Conservation (phyloP, 2,329 filamentous ascomycete genomes). For the Pyrenochaeta sp. region DNA sequence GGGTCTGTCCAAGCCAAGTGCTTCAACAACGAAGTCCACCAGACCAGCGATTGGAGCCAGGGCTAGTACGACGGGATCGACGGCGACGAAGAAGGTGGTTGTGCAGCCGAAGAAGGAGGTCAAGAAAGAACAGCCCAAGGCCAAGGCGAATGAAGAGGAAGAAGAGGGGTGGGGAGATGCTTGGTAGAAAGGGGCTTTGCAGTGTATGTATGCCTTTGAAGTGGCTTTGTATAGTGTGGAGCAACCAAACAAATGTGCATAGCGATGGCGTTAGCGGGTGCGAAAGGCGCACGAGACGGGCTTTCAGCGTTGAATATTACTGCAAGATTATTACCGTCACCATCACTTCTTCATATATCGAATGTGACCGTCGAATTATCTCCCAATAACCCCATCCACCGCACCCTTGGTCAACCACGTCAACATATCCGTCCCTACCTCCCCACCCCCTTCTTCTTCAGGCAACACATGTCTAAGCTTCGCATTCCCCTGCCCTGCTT, state of each 20-base stretch:
- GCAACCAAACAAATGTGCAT: neutral
- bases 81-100: conserved; percentile 38
- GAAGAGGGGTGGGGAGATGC: conserved; percentile 50
- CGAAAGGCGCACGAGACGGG: too few species aligned
- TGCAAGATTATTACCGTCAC: too few species aligned
- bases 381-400: too few species aligned
- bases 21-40: conserved; percentile 42
- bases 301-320: too few species aligned
- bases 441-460: neutral
- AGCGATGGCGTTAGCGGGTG: conserved; percentile 1
- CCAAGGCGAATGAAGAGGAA: conserved; percentile 52
- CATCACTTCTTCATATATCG: too few species aligned
- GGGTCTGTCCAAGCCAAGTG: conserved; percentile 71
- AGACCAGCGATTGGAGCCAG: conserved; percentile 38
- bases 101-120: conserved; percentile 37
- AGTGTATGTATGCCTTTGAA: neutral
- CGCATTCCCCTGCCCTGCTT: conserved; percentile 14
- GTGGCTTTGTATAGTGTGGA: neutral
- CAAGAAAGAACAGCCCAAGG: conserved; percentile 46
- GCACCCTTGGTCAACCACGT: too few species aligned
- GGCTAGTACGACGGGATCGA: conserved; percentile 36
- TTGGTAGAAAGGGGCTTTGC: conserved; percentile 30
- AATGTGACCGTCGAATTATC: too few species aligned
- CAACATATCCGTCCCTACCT: too few species aligned
- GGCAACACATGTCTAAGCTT: conserved; percentile 7